Base-by-base conservation (phyloP, 768 basidiomycete species). In the Suillus variegatus region DNA sequence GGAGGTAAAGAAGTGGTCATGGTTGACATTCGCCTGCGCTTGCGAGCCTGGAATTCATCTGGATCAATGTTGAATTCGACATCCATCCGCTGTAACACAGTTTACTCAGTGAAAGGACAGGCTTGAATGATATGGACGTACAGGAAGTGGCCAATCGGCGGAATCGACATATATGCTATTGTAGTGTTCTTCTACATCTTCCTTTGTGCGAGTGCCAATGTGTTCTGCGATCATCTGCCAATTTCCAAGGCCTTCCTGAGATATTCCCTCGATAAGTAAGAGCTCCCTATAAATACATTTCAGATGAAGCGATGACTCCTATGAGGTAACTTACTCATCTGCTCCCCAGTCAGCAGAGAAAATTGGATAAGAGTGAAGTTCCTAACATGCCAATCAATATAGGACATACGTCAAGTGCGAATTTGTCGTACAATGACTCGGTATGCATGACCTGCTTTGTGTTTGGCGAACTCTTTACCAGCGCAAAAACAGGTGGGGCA, bases 191-290 rank as follows among this genome's bases (percentile, higher is more conserved):
- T 96, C 92, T 16, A 94, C 93, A 72, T 99, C 96, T 72, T 97
- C 94, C 75, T 90, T 95, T 13, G 95, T 92, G 64, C 95, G 85
- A 10, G 95, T 95, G 10, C 97, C 97, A 46, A 99, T 86, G 76
- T 97, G 94, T 70, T 95, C 95, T 1, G 95, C 92, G 51, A 97
- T 93, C 72, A 95, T 95, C 74, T 91, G 90, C 97, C 97, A 99
- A 74, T 98, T 99, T 4, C 97, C 97, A 41, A 99, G 77, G 1
- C 97, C 97, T 72, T 94, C 92, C 32, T 86, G 84, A 8, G 92
- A 85, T 40, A 95, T 88, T 38, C 95, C 97, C 63, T 96, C 94
- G 54, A 98, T 81, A 20, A 99, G 81, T 8, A 97, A 80, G 2
- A 99, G 82, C 75, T 99, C 97, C 79, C 94, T 96, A 69, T 28